Evolutionary conservation across 148 eudicot genomes (phyloP).

Genomic region (Selenicereus undatus): DNA sequence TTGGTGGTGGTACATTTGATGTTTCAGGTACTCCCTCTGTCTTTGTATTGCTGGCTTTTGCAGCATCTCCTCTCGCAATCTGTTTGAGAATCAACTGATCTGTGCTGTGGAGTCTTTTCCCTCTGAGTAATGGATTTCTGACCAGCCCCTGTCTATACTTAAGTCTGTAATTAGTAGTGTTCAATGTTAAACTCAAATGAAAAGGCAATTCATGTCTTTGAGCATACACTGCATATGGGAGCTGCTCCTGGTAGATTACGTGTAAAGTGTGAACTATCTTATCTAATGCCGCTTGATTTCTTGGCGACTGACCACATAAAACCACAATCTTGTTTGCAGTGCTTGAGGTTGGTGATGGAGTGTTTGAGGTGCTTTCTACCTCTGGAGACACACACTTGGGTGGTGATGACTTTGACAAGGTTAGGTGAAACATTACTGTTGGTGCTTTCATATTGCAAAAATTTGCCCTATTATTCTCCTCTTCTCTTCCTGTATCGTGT

Average conservation of each 20-base stretch:
- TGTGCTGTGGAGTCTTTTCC: too few species aligned
- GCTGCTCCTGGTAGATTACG: not conserved
- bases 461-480: not conserved
- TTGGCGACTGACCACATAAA: not conserved
- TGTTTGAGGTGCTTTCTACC: conserved; percentile 95
- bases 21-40: conserved; percentile 67
- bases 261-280: not conserved
- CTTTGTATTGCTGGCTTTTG: not conserved
- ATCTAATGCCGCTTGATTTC: not conserved
- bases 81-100: not conserved
- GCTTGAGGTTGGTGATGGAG: conserved; percentile 99
- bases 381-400: conserved; percentile 99
- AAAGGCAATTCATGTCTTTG: not conserved
- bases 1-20: conserved; percentile 99
- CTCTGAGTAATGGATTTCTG: too few species aligned
- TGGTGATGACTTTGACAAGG: conserved; percentile 99
- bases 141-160: not conserved
- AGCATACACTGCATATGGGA: not conserved
- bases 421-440: conserved; percentile 13
- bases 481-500: not conserved
- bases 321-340: conserved; percentile 37
- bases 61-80: not conserved
- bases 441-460: not conserved
- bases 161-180: not conserved
- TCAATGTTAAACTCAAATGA: not conserved